A percentile compares a stretch with the other conserved stretches of the same genome.
phyloP scores from a whole-genome alignment of 2,329 filamentous ascomycete species.

The Sporothrix globosa region DNA sequence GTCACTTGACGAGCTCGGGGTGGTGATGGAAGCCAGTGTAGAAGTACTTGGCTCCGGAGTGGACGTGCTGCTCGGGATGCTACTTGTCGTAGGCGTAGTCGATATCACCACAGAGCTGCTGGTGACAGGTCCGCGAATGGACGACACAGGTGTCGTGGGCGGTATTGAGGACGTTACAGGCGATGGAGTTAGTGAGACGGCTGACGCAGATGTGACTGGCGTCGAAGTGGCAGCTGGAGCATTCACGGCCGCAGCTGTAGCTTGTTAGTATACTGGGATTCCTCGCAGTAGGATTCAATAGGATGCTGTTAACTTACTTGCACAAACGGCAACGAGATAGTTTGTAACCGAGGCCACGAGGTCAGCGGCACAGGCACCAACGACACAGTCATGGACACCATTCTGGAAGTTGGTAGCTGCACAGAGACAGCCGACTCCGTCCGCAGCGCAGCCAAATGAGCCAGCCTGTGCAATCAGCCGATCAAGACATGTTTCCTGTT shows the following conservation, averaged over 20 bases:
- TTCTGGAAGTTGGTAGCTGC: slow-evolving; percentile 33
- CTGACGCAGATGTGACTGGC: slow-evolving; percentile 10
- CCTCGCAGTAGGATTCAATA: too few relatives aligned
- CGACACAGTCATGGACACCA: slow-evolving; percentile 37
- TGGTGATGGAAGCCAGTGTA: neutral
- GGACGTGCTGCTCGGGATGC: neutral
- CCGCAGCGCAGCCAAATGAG: slow-evolving; percentile 33
- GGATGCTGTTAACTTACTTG: slow-evolving; percentile 32
- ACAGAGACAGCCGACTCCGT: slow-evolving; percentile 36
- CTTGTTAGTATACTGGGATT: slow-evolving; percentile 6
- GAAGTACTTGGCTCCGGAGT: neutral
- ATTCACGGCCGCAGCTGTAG: slow-evolving; percentile 15
- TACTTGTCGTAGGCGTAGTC: neutral
- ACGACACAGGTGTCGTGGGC: slow-evolving; percentile 16
- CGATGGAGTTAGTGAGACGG: neutral
- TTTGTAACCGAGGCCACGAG: slow-evolving; percentile 33
- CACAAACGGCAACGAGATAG: slow-evolving; percentile 36
- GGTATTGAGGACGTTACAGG: neutral
- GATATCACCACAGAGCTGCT: neutral
- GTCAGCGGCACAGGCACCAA: slow-evolving; percentile 33
- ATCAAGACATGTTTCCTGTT: slow-evolving; percentile 37
- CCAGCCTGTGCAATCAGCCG: slow-evolving; percentile 29
- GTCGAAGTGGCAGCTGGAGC: slow-evolving; percentile 22
- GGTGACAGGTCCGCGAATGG: slow-evolving; percentile 10
- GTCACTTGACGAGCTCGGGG: neutral